Evolutionary conservation across 768 basidiomycete species (phyloP), one percentile per base, ranked within the genome.

Genomic region (Ramaria sp.): DNA sequence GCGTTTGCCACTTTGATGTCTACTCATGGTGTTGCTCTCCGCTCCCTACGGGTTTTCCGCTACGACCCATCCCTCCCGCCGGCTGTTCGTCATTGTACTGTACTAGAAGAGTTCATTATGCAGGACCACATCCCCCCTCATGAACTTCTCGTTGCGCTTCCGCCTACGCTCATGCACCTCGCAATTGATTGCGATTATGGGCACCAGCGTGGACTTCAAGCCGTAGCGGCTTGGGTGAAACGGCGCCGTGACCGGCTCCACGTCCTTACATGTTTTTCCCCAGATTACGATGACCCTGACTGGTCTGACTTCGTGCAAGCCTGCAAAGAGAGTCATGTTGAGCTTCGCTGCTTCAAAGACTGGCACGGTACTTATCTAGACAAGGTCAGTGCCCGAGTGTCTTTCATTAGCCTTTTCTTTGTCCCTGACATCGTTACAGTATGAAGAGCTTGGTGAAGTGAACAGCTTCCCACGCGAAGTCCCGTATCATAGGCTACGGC

Each of bases 301-400:
- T 49, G 48, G 48, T 24, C 24, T 1, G 27, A 33, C 17, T 33
- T 49, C 24, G 48, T 49, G 48, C 22, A 22, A 15, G 48, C 48
- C 7, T 49, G 48, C 48, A 27, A 20, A 17, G 31, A 33, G 11
- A 33, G 17, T 15, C 6, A n/a, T 6, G 48, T 49, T 15, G 48
- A 49, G 48, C 48, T 49, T 17, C 48, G 48, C n/a, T 49, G 48
- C 48, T 49, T 24, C 48, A 49, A 49, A 49, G 48, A 24, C 11
- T 49, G 48, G 48, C 48, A 49, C 30, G 48, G 48, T n/a, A 30
- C 31, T 2, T 49, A 49, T 30, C 7, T 15, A 2, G 31, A 49
- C 27, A 24, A 49, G 48, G 48, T 49, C 11, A 30, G 48, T 33
- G 48, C 48, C 22, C 22, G 48, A 49, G 17, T 30, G 27, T 49